Evolutionary conservation across 495 filamentous ascomycete genomes (phyloP).

Genomic region (Darksidea phi): DNA sequence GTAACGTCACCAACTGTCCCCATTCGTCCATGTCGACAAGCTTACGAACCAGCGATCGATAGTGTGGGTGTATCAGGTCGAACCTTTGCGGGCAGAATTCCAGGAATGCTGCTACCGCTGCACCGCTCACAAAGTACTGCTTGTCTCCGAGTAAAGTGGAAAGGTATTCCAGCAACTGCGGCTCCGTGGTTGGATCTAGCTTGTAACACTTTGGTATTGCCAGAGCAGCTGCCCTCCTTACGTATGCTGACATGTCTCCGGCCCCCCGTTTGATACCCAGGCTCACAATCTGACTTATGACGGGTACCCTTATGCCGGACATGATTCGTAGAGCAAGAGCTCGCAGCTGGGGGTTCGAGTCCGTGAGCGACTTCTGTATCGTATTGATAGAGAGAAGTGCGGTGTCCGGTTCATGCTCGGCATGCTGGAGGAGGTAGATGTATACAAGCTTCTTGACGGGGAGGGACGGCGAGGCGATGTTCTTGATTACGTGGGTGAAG

Average conservation of each 20-base stretch:
- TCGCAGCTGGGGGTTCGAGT: slow-evolving; percentile 83
- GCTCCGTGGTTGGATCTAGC: slow-evolving; percentile 82
- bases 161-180: slow-evolving; percentile 79
- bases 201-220: slow-evolving; percentile 97
- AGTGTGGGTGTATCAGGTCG: slow-evolving; percentile 86
- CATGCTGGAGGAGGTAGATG: slow-evolving; percentile 94
- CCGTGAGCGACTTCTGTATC: slow-evolving; percentile 94
- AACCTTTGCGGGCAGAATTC: slow-evolving; percentile 84
- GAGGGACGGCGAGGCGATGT: slow-evolving; percentile 83
- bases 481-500: slow-evolving; percentile 95
- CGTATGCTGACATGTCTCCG: slow-evolving; percentile 90
- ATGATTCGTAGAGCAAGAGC: slow-evolving; percentile 90
- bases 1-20: slow-evolving; percentile 81
- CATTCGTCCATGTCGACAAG: slow-evolving; percentile 99
- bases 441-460: slow-evolving; percentile 98
- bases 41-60: slow-evolving; percentile 78
- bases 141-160: slow-evolving; percentile 75
- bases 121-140: slow-evolving; percentile 92
- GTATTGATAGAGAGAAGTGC: slow-evolving; percentile 96
- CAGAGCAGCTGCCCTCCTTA: slow-evolving; percentile 87
- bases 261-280: slow-evolving; percentile 89
- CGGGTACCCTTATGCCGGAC: slow-evolving; percentile 92
- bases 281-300: slow-evolving; percentile 98
- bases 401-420: slow-evolving; percentile 90
- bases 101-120: slow-evolving; percentile 83